phyloP scores from a whole-genome alignment of 2,329 filamentous ascomycete species.

The Geosmithia putterillii region DNA sequence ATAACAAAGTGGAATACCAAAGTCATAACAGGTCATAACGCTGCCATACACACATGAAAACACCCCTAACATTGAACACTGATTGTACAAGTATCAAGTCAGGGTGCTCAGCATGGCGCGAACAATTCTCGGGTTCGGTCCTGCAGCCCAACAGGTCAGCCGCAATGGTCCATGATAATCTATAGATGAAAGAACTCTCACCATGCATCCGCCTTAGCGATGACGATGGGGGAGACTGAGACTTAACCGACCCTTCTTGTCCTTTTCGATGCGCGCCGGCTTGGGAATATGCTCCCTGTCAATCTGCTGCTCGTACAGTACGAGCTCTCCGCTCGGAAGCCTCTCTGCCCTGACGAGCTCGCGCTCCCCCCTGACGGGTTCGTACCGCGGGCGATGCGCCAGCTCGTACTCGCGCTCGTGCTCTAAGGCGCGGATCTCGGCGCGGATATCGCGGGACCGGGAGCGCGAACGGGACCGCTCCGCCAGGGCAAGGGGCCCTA shows the following conservation, averaged over 20 bases:
- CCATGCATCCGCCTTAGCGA: constrained; percentile 12
- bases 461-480: constrained; percentile 29
- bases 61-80: too few species aligned
- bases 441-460: constrained; percentile 46
- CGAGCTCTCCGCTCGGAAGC: constrained; percentile 34
- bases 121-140: constrained; percentile 50
- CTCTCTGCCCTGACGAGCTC: constrained; percentile 45
- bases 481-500: constrained; percentile 22
- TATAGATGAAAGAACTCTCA: constrained; percentile 3
- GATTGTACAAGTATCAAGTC: too few species aligned
- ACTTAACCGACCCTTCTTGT: constrained; percentile 92
- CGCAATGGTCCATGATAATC: constrained; percentile 8
- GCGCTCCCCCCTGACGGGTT: constrained; percentile 23
- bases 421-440: too few species aligned
- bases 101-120: constrained; percentile 60
- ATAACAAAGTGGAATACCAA: too few species aligned
- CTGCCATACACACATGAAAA: too few species aligned
- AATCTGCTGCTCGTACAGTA: constrained; percentile 15
- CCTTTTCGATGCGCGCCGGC: constrained; percentile 65
- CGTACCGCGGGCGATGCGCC: constrained; percentile 21
- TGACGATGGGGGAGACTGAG: constrained; percentile 64
- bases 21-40: too few species aligned
- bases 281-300: constrained; percentile 43
- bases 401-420: constrained; percentile 48
- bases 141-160: constrained; percentile 29